Conservation (phyloP, 2,329 filamentous ascomycete species). For the Diaporthe australafricana region DNA sequence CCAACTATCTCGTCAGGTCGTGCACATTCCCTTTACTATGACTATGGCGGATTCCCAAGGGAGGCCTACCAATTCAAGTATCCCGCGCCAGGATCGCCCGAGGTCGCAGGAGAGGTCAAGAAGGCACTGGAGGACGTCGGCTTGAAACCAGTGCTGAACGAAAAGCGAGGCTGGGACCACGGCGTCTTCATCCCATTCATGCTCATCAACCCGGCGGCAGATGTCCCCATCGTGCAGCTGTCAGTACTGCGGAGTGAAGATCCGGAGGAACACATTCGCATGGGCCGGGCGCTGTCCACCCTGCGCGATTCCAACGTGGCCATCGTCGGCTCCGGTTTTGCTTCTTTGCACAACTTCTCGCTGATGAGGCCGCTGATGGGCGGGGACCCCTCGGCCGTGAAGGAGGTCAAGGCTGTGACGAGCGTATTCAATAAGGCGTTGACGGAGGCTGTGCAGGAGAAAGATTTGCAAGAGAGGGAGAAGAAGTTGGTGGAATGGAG, state of each 20-base stretch:
- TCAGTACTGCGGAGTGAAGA: constrained; percentile 66
- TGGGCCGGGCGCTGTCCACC: constrained; percentile 63
- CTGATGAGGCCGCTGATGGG: constrained; percentile 54
- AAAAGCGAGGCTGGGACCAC: constrained; percentile 66
- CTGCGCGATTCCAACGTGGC: constrained; percentile 67
- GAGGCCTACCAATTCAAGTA: constrained; percentile 68
- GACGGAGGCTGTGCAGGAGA: constrained; percentile 51
- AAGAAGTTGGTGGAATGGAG: constrained; percentile 60
- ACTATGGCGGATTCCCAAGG: constrained; percentile 69
- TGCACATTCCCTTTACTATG: constrained; percentile 63
- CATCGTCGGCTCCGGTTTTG: constrained; percentile 70
- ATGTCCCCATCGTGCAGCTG: constrained; percentile 67
- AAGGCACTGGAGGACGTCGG: constrained; percentile 60
- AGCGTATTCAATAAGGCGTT: constrained; percentile 60
- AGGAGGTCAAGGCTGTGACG: constrained; percentile 44
- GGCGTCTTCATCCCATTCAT: constrained; percentile 70
- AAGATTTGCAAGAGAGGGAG: constrained; percentile 50
- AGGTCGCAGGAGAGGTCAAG: constrained; percentile 61
- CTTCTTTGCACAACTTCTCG: constrained; percentile 66
- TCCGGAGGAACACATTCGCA: constrained; percentile 58
- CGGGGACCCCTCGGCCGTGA: constrained; percentile 39
- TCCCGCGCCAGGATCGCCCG: constrained; percentile 65
- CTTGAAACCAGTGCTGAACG: constrained; percentile 53
- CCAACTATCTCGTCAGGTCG: constrained; percentile 63
- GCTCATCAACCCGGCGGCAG: constrained; percentile 63